Conservation (phyloP, 345 rosid genomes). For the Chamaenerion angustifolium region DNA sequence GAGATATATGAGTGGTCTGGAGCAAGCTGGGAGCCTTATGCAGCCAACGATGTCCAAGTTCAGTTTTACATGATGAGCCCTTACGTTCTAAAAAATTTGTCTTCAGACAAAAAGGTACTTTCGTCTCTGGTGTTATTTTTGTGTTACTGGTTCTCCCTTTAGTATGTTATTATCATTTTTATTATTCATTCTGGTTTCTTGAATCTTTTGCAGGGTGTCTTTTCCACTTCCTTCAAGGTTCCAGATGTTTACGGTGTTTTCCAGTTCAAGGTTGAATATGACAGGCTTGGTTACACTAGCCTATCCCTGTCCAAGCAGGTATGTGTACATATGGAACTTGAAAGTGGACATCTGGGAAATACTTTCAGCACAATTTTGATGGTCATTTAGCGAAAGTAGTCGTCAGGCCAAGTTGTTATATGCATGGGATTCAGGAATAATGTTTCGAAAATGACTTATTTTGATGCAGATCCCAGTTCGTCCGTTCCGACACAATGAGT, state of each 20-base stretch:
- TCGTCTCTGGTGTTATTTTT: conserved; percentile 2
- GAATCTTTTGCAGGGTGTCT: conserved; percentile 39
- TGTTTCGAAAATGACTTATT: neutral
- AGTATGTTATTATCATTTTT: neutral
- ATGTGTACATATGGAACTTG: neutral
- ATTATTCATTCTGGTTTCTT: neutral
- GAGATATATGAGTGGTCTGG: conserved; percentile 77
- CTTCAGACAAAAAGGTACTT: conserved; percentile 38
- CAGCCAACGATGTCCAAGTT: conserved; percentile 58
- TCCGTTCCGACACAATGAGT: conserved; percentile 69
- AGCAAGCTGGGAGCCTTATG: conserved; percentile 56
- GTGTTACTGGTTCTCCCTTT: neutral
- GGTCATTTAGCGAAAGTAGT: too few relatives aligned
- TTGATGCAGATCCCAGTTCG: conserved; percentile 62
- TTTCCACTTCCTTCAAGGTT: conserved; percentile 49
- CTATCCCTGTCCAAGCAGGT: conserved; percentile 63
- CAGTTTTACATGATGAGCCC: conserved; percentile 90
- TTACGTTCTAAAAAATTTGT: conserved; percentile 55
- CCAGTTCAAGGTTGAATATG: conserved; percentile 67
- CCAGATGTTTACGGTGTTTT: conserved; percentile 83
- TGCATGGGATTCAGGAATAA: too few relatives aligned
- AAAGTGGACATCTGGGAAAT: too few relatives aligned
- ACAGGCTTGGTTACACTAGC: conserved; percentile 53
- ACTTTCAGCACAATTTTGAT: too few relatives aligned
- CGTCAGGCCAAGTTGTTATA: too few relatives aligned